Percentiles rank a stretch among this genome's conserved stretches.
Conservation (phyloP, 805 yeast genomes). For the Ogataea nakhonphanomensis region DNA sequence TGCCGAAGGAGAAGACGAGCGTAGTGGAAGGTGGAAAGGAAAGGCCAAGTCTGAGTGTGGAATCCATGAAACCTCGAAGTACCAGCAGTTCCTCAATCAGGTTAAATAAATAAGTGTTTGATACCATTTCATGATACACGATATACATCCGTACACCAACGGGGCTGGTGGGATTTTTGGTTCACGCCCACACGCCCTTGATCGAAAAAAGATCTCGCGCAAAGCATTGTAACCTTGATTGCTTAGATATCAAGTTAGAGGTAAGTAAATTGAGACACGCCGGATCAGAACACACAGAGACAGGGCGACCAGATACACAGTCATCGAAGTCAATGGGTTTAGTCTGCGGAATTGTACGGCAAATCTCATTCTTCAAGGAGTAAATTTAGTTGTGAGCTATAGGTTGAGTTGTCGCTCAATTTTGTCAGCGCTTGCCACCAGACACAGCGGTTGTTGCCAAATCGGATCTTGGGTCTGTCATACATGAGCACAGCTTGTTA, state of each 20-base stretch:
- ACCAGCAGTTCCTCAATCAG: slow-evolving; percentile 53
- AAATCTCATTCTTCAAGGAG: too few relatives aligned
- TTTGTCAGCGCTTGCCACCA: too few relatives aligned
- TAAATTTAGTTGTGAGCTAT: too few relatives aligned
- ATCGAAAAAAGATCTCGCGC: slow-evolving; percentile 10
- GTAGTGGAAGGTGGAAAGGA: slow-evolving; percentile 98
- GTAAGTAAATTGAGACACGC: slow-evolving; percentile 1
- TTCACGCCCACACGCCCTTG: slow-evolving; percentile 5
- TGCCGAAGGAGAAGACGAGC: slow-evolving; percentile 87
- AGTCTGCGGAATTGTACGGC: too few relatives aligned
- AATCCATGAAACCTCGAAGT: slow-evolving; percentile 78
- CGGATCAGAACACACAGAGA: neutral
- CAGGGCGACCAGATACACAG: neutral
- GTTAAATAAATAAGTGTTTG: too few relatives aligned
- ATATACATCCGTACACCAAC: slow-evolving; percentile 7
- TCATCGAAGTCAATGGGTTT: too few relatives aligned
- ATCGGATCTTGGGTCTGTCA: too few relatives aligned
- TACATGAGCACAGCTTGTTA: too few relatives aligned
- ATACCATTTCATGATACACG: neutral
- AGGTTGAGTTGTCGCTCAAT: too few relatives aligned
- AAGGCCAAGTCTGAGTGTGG: slow-evolving; percentile 93
- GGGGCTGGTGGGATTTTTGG: neutral
- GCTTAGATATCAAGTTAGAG: slow-evolving; percentile 1
- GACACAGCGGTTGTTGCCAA: too few relatives aligned
- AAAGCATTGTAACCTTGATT: slow-evolving; percentile 9